These are phyloP conservation scores for Apostasia ramifera DNA, from an alignment of 106 monocot species.

Conservation along the genomic window DNA sequence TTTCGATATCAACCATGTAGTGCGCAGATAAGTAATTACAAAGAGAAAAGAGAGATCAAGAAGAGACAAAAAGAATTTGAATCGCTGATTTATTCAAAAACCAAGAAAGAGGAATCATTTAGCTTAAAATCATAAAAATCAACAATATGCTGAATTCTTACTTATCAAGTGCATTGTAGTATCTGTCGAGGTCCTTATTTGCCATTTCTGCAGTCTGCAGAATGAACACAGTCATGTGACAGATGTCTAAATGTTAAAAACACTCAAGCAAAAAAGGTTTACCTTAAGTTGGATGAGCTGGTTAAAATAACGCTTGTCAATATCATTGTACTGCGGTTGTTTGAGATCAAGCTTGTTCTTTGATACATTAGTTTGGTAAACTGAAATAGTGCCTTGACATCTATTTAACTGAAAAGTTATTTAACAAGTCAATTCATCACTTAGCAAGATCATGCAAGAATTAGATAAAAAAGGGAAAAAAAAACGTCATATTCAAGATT, in stretches of 20 bases:
- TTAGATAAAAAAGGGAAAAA: too few relatives aligned
- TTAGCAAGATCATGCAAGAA: too few relatives aligned
- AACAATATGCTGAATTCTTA: conserved; percentile 24
- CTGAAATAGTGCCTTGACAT: conserved; percentile 80
- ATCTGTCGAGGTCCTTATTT: conserved; percentile 95
- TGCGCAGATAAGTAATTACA: too few relatives aligned
- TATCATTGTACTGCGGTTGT: conserved; percentile 88
- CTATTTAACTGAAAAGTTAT: conserved; percentile 52
- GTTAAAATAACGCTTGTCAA: conserved; percentile 85
- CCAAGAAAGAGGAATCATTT: too few relatives aligned
- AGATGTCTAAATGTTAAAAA: conserved; percentile 1
- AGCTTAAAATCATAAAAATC: neutral
- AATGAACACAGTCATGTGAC: neutral
- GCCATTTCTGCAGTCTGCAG: conserved; percentile 98
- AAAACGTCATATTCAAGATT: too few relatives aligned
- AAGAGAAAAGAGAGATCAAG: too few relatives aligned
- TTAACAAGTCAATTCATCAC: neutral
- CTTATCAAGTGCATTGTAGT: conserved; percentile 96
- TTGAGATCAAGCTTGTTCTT: conserved; percentile 87
- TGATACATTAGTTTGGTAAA: conserved; percentile 82
- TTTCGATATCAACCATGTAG: too few relatives aligned
- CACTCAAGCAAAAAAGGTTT: conserved; percentile 5
- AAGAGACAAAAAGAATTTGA: too few relatives aligned
- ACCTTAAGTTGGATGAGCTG: conserved; percentile 99
- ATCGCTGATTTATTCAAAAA: too few relatives aligned